Base-by-base conservation (phyloP, 129 eudicot genomes). In the Smallanthus sonchifolius region DNA sequence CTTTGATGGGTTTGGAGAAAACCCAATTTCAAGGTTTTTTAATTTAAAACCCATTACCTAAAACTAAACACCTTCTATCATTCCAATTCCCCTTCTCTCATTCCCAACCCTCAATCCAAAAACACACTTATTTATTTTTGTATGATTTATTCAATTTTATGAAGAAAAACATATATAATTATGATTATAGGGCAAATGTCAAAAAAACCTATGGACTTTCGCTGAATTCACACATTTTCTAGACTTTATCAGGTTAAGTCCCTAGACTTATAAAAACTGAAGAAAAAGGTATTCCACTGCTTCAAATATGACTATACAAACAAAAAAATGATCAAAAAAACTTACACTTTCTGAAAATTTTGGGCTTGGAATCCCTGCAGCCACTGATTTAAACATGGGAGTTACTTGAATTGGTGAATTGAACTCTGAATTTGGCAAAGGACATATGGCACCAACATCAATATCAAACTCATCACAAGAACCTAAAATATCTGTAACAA, bases 301-400 rank as follows among this genome's bases (percentile, higher is more conserved):
- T 52, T 5, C 8, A 28, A 52, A 17, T 52, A 52, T 52, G 28
- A 52, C 7, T 7, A 52, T 19, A 7, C 60, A 52, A 16, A 15
- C 56, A 49, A n/a, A 49, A 49, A 49, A n/a, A 19, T 52, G 32
- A 16, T 17, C 7, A 7, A 52, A 49, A 17, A 32, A 70, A 64
- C 96, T 89, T 83, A 92, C 98, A 73, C 98, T 92, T 84, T 89
- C 96, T 43, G 96, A 90, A 80, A 92, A 89, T 19, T 87, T 84
- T 65, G 98, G 98, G 78, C 92, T 90, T 8, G 98, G 98, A 75
- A 92, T 79, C 70, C 90, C 84, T 44, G 87, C 84, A 34, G 98
- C 95, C 81, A 90, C 72, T 2, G 98, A 74, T 81, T 76, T 72
- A 79, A 92, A 92, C 73, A 89, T 39, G 6, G 96, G 98, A 51